Percentiles rank a stretch among this genome's conserved stretches.
These are phyloP conservation scores for Gossypium trilobum DNA, from an alignment of 441 rosid species.

Conservation along the genomic window DNA sequence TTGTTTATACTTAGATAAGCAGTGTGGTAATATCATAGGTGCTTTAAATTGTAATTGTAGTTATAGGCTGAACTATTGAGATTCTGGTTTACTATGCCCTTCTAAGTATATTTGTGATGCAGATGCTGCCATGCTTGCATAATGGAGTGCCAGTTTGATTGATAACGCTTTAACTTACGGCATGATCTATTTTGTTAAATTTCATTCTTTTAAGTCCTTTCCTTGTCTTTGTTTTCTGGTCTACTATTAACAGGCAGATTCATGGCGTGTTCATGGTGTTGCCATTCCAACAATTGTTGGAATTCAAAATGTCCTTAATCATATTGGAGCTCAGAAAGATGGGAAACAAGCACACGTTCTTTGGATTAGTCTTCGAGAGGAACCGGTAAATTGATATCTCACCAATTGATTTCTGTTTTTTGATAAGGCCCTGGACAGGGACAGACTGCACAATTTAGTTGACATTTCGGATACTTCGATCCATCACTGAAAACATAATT, in stretches of 20 bases:
- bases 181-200: background rate
- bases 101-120: background rate
- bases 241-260: conserved; percentile 53
- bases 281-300: conserved; percentile 88
- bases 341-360: conserved; percentile 52
- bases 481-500: background rate
- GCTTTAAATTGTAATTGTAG: background rate
- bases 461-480: background rate
- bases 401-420: conserved; percentile 4
- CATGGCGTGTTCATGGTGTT: conserved; percentile 79
- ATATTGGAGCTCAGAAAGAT: conserved; percentile 63
- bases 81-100: background rate
- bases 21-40: background rate
- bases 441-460: conserved; percentile 5
- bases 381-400: conserved; percentile 51
- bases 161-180: background rate
- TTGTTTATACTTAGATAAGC: background rate
- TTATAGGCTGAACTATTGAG: background rate
- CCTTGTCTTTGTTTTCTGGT: conserved; percentile 11
- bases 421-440: background rate
- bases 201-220: background rate
- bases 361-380: conserved; percentile 96
- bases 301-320: conserved; percentile 75
- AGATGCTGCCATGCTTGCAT: conserved; percentile 11
- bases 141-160: conserved; percentile 7